Percentiles rank a stretch among this genome's conserved stretches.
These are phyloP conservation scores for Citrullus mucosospermus DNA, from an alignment of 306 rosid species.

Conservation along the genomic window DNA sequence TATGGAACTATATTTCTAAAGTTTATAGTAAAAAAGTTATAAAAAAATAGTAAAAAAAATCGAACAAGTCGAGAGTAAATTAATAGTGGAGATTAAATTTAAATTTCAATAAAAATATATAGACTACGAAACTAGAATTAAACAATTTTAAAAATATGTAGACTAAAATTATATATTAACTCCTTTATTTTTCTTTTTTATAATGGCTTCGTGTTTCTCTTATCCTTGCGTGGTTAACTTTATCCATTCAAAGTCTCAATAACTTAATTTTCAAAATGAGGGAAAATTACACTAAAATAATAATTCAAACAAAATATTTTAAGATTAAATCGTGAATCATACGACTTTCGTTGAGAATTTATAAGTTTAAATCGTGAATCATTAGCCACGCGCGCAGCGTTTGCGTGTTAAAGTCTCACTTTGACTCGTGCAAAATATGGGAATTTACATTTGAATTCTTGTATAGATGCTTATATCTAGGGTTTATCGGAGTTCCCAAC, in stretches of 20 bases:
- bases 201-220: background rate
- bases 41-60: too few relatives aligned
- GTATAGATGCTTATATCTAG: too few relatives aligned
- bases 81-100: too few relatives aligned
- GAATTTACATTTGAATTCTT: background rate
- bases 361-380: slow-evolving; percentile 1
- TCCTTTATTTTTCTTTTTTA: too few relatives aligned
- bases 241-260: background rate
- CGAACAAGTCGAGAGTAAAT: too few relatives aligned
- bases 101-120: too few relatives aligned
- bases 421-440: background rate
- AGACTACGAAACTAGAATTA: too few relatives aligned
- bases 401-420: background rate
- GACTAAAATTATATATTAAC: too few relatives aligned
- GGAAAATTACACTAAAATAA: background rate
- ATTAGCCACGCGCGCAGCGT: background rate
- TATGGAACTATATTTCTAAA: too few relatives aligned
- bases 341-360: background rate
- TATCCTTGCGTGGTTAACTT: background rate
- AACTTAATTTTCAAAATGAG: background rate
- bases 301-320: background rate
- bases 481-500: background rate
- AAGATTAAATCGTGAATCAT: slow-evolving; percentile 1
- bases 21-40: too few relatives aligned
- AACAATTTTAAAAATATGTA: too few relatives aligned